Conservation (phyloP, 371 early-diverging fungal genomes). For the Neoconidiobolus thromboides region DNA sequence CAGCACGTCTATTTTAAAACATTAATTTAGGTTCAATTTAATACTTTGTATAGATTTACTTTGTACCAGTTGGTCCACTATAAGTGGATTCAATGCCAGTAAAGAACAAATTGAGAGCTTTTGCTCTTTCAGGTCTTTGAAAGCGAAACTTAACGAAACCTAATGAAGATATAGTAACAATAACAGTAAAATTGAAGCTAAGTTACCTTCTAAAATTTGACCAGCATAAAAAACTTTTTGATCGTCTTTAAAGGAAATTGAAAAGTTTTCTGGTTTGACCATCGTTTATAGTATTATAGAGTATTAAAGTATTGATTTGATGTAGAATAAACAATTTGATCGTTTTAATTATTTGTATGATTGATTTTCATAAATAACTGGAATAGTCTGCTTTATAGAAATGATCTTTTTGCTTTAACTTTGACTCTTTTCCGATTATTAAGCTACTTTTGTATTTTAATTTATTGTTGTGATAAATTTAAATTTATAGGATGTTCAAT, state of each 20-base stretch:
- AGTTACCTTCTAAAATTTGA: slow-evolving; percentile 1
- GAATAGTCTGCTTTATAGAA: too few relatives aligned
- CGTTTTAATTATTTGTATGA: too few relatives aligned
- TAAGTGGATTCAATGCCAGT: not conserved
- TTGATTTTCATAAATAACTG: too few relatives aligned
- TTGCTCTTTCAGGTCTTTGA: slow-evolving; percentile 1
- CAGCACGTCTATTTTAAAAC: too few relatives aligned
- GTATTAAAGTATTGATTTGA: too few relatives aligned
- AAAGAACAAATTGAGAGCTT: not conserved
- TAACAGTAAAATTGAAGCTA: not conserved
- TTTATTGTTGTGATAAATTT: too few relatives aligned
- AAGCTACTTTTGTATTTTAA: too few relatives aligned
- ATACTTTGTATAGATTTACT: not conserved
- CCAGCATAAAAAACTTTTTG: slow-evolving; percentile 1
- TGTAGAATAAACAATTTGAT: too few relatives aligned
- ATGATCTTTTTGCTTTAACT: too few relatives aligned
- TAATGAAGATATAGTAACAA: not conserved
- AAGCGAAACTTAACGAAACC: not conserved
- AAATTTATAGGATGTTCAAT: too few relatives aligned
- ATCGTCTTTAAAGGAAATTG: not conserved
- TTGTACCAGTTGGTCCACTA: not conserved
- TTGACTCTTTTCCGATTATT: too few relatives aligned
- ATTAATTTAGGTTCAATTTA: too few relatives aligned
- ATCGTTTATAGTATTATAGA: not conserved
- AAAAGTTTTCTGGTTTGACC: slow-evolving; percentile 4